Base-by-base conservation (phyloP, 768 basidiomycete genomes). In the Podaxis carcinomalis region DNA sequence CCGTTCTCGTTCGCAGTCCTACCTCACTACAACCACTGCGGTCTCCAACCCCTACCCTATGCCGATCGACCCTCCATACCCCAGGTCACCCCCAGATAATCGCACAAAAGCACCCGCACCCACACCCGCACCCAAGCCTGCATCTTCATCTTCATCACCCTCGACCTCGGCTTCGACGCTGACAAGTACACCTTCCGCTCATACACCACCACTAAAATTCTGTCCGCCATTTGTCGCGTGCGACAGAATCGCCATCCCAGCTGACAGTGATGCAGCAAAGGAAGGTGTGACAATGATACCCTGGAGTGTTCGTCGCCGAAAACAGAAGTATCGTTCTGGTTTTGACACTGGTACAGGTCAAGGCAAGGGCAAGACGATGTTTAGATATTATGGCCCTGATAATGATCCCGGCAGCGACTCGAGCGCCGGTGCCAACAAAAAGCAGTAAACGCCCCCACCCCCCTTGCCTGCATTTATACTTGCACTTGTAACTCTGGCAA, bases 211-310 rank as follows among this genome's bases (percentile, higher is more conserved):
- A 21, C 23, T 60, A 3, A 60, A 60, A 35, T 60, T 60, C 42
- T 60, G 59, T 23, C 59, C 59, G 1, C 59, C 59, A 19, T 60
- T 60, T 37, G 59, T 61, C 4, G 52, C 59, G 2, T 61, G 39
- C 14, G 59, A 61, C 42, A 52, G 59, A n/a, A 61, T 61, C 11
- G 52, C 53, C 6, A 37, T 61, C 10, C 42, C 59, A 27, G 39
- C 59, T 4, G 53, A 54, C 44, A 61, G 59, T 21, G 59, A 61
- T 1, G 59, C 59, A 5, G 59, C 59, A 11, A 61, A 61, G 19
- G 59, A 61, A 35, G 59, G 59, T 7, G 46, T 61, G n/a, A 61
- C 59, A 2, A 61, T 61, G 59, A 61, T 61, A 44, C 59, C 59
- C 21, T 61, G 59, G 59, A 61, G 59, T 25, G 59, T 49, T 7